phyloP scores from a whole-genome alignment of 257 asterid genomes.

The Haberlea rhodopensis region DNA sequence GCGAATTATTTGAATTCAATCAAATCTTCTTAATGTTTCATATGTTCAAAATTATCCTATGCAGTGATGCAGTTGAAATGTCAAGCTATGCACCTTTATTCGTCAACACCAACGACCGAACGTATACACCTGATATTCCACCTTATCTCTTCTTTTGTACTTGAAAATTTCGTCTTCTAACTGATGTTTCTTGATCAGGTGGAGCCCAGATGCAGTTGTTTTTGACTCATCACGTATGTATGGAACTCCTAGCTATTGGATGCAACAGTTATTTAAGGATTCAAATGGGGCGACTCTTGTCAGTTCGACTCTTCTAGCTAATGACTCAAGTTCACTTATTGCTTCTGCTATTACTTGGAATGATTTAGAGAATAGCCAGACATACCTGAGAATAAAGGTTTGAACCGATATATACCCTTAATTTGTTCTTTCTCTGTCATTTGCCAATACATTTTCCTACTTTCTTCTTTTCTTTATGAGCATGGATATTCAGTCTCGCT shows the following conservation, averaged over 20 bases:
- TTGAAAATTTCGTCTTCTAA: not conserved
- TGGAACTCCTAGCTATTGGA: constrained; percentile 98
- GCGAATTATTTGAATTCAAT: not conserved
- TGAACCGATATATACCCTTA: too few species aligned
- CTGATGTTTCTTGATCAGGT: constrained; percentile 38
- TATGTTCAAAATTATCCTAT: constrained; percentile 14
- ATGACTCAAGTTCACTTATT: constrained; percentile 46
- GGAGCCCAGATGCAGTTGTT: constrained; percentile 96
- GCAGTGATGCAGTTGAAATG: constrained; percentile 79
- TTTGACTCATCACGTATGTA: constrained; percentile 70
- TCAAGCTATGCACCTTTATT: constrained; percentile 93
- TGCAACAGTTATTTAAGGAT: constrained; percentile 87
- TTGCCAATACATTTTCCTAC: too few species aligned
- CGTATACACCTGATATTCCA: constrained; percentile 37
- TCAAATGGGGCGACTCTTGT: constrained; percentile 92
- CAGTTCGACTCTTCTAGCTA: constrained; percentile 48
- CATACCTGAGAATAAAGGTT: constrained; percentile 69
- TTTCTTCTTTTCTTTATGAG: too few species aligned
- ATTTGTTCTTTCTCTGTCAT: too few species aligned
- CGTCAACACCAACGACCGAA: constrained; percentile 68
- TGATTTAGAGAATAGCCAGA: constrained; percentile 41
- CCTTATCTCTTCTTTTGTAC: constrained; percentile 10
- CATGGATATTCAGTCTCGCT: too few species aligned
- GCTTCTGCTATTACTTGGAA: constrained; percentile 78
- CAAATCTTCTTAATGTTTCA: not conserved